Percentiles rank a stretch among this genome's conserved stretches.
phyloP scores from a whole-genome alignment of 768 basidiomycete genomes.

The Kwoniella newhampshirensis region DNA sequence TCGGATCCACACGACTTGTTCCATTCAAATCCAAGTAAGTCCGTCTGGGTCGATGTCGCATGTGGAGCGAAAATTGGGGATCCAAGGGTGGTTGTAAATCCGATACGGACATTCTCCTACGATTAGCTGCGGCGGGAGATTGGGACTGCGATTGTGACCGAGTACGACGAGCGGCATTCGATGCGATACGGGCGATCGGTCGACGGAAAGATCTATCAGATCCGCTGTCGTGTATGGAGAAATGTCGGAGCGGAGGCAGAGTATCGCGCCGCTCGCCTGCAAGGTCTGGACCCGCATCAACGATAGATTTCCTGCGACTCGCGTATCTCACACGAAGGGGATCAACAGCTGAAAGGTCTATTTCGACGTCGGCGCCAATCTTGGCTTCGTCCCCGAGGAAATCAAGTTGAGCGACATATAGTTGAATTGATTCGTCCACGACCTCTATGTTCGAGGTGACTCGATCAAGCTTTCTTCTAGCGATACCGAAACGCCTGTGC shows the following conservation, averaged over 20 bases:
- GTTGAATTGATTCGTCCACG: slow-evolving; percentile 30
- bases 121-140: background rate
- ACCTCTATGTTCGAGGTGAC: slow-evolving; percentile 14
- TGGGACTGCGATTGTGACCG: background rate
- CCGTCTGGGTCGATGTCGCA: slow-evolving; percentile 18
- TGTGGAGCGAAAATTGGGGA: background rate
- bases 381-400: slow-evolving; percentile 16
- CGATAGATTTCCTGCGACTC: background rate
- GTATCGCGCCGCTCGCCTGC: slow-evolving; percentile 9
- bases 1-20: slow-evolving; percentile 16
- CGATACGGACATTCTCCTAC: too few relatives aligned
- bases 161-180: background rate
- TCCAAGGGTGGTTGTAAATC: background rate
- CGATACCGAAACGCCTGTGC: slow-evolving; percentile 8
- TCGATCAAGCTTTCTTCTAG: slow-evolving; percentile 14
- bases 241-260: slow-evolving; percentile 7
- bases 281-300: background rate
- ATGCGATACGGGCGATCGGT: background rate
- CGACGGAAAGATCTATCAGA: slow-evolving; percentile 11
- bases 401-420: slow-evolving; percentile 28
- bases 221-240: slow-evolving; percentile 9
- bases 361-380: slow-evolving; percentile 24
- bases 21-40: slow-evolving; percentile 22
- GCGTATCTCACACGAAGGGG: slow-evolving; percentile 2
- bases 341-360: slow-evolving; percentile 11